Base-by-base conservation (phyloP, 257 asterid species). In the Capsicum pubescens region DNA sequence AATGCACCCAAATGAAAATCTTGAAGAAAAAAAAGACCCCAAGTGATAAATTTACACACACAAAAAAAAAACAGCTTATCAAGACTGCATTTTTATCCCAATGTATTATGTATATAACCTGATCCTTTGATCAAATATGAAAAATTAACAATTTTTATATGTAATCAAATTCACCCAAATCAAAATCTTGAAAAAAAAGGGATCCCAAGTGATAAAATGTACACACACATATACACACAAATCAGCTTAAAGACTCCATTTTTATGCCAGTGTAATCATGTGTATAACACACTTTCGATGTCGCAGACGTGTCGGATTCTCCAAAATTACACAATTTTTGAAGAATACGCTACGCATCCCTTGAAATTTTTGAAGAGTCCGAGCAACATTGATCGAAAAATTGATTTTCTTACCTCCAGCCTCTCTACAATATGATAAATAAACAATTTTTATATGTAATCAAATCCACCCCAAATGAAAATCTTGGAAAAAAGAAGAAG, bases 1-100 rank as follows among this genome's bases (percentile, higher is more conserved):
- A 69, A 70, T 42, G 79, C 0, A 71, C 79, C 79, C 59, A 72
- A 72, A 72, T 72, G 58, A 72, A n/a, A 46, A 71, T 42, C 35
- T 70, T 70, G 56, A n/a, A 85, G 17, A 55, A 17, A 9, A 69
- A 11, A 26, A 32, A 64, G 2, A 64, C 4, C 58, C 36, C 70
- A 64, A 26, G 0, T 64, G 17, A 64, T 64, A 64, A 63, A 64
- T 11, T 26, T 7, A 63, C 16, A 63, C 16, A 63, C 70, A 61
- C 35, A 19, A 39, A 39, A 57, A 57, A 8, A 21, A 21, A 61
- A 16, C 70, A 64, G 70, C 17, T 26, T 63, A 26, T 26, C 26
- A 64, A 64, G 70, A 64, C 0, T 11, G 9, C 44, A 26, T 64
- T 64, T 26, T 64, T 64, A 64, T 26, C 17, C 0, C 39, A 63